phyloP scores from a whole-genome alignment of 2,329 filamentous ascomycete genomes.

The Pseudogymnoascus sp. region DNA sequence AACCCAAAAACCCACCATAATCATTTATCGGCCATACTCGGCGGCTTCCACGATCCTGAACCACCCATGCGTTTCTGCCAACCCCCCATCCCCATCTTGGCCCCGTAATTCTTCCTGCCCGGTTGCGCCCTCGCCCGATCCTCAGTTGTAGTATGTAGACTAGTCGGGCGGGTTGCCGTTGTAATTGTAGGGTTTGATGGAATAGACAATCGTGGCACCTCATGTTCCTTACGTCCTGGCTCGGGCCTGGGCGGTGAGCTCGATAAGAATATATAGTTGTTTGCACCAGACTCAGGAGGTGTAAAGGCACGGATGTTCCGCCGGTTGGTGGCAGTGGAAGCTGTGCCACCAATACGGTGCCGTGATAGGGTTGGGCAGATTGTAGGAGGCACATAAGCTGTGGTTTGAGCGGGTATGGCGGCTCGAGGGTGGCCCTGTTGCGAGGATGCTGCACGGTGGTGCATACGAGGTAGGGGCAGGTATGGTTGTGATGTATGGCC shows the following conservation, averaged over 20 bases:
- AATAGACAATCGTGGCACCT: conserved; percentile 8
- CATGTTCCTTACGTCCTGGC: conserved; percentile 1
- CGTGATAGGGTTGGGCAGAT: conserved; percentile 4
- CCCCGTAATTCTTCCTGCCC: neutral
- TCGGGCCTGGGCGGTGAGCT: conserved; percentile 24
- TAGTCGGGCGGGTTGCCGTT: neutral
- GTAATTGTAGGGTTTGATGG: neutral
- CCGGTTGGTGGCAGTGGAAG: conserved; percentile 16
- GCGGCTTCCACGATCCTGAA: neutral
- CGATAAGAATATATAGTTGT: conserved; percentile 27
- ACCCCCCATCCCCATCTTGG: neutral
- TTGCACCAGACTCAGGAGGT: conserved; percentile 11
- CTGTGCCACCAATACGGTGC: conserved; percentile 8
- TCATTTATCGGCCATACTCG: conserved; percentile 2
- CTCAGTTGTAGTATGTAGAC: neutral
- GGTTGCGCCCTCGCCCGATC: neutral
- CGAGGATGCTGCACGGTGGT: neutral
- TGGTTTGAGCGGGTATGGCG: neutral
- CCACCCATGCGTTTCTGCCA: conserved; percentile 1
- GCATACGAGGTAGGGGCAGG: neutral
- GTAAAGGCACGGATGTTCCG: conserved; percentile 12
- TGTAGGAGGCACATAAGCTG: neutral
- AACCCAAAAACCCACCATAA: neutral
- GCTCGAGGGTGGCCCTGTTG: neutral
- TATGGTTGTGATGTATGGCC: neutral